A percentile compares a stretch with the other conserved stretches of the same genome.
Evolutionary conservation across 257 asterid species (phyloP).

Genomic region (Ophiorrhiza pumila): DNA sequence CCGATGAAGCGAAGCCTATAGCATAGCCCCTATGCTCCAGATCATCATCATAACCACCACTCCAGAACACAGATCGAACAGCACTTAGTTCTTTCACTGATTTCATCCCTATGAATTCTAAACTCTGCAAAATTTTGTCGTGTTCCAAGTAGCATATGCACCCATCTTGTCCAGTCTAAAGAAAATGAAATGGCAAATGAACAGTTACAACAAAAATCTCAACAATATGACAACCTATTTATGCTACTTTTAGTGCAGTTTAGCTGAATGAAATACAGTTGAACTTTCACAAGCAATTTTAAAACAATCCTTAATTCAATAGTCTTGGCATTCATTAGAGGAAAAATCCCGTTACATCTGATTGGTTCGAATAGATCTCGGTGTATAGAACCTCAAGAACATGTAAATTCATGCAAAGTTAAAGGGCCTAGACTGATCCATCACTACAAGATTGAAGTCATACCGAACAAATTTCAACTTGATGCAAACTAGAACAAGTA

Average conservation of each 20-base stretch:
- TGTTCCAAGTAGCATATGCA: slow-evolving; percentile 86
- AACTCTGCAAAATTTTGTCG: slow-evolving; percentile 42
- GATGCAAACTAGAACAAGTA: slow-evolving; percentile 43
- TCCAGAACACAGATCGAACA: slow-evolving; percentile 50
- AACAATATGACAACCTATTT: background rate
- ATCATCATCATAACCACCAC: slow-evolving; percentile 34
- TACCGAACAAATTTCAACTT: slow-evolving; percentile 82
- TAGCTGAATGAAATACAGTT: background rate
- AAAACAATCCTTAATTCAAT: background rate
- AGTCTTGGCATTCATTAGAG: background rate
- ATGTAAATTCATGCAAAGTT: background rate
- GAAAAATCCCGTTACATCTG: background rate
- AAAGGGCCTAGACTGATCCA: background rate
- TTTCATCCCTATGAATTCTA: slow-evolving; percentile 87
- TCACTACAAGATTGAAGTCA: slow-evolving; percentile 27
- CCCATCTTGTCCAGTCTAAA: slow-evolving; percentile 97
- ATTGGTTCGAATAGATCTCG: background rate
- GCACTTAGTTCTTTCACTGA: slow-evolving; percentile 79
- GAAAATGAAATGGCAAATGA: slow-evolving; percentile 8
- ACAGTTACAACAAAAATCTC: background rate
- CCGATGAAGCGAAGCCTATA: slow-evolving; percentile 83
- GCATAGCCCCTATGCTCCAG: slow-evolving; percentile 55
- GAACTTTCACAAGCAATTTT: background rate
- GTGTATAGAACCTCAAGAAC: too few species aligned
- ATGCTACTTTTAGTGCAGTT: background rate